Conservation (phyloP, 2,329 filamentous ascomycete species). For the Alternaria sp. region DNA sequence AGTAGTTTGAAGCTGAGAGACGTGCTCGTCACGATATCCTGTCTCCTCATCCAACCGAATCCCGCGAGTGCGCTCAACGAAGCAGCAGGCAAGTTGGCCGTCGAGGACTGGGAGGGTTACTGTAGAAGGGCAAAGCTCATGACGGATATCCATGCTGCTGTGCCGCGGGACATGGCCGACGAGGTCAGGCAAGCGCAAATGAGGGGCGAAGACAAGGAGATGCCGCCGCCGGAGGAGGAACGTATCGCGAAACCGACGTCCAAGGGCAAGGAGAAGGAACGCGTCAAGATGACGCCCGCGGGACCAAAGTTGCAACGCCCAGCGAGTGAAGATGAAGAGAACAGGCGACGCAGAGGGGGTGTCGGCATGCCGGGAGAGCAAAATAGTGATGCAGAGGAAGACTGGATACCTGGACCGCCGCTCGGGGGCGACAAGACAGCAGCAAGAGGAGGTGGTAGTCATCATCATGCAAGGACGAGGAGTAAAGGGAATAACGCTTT, state of each 20-base stretch:
- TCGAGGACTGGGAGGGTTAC: conserved; percentile 66
- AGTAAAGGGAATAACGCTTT: conserved; percentile 38
- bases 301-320: conserved; percentile 29
- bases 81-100: conserved; percentile 65
- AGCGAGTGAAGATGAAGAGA: conserved; percentile 44
- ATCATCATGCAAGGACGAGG: conserved; percentile 10
- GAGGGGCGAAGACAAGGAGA: conserved; percentile 60
- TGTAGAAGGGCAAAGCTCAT: conserved; percentile 66
- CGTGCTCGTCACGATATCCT: conserved; percentile 67
- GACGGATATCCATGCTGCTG: conserved; percentile 67
- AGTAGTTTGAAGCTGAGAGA: conserved; percentile 65
- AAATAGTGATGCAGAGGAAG: conserved; percentile 45
- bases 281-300: conserved; percentile 26
- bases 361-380: conserved; percentile 23
- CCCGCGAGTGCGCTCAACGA: conserved; percentile 70
- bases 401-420: conserved; percentile 47
- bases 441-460: neutral
- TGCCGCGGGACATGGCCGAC: conserved; percentile 56
- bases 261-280: conserved; percentile 9
- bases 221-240: neutral
- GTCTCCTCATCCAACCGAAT: conserved; percentile 70
- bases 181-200: conserved; percentile 63
- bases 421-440: conserved; percentile 13
- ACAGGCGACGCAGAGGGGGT: conserved; percentile 28
- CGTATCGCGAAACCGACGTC: neutral